Base-by-base conservation (phyloP, 108 stramenopile species). In the Schizochytrium sp. region DNA sequence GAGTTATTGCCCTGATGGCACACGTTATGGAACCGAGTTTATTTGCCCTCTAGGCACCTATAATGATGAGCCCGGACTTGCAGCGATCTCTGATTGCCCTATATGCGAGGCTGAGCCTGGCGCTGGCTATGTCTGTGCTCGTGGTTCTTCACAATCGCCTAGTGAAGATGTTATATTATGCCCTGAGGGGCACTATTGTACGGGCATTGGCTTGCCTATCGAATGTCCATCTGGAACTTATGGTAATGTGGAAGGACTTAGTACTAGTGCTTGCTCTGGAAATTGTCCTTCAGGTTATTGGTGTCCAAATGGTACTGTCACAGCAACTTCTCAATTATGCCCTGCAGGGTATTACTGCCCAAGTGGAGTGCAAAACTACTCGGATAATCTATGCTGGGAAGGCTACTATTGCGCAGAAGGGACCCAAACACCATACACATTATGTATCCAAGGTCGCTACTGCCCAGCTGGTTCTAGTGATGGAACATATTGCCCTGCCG, bases 31-130 rank as follows among this genome's bases (percentile, higher is more conserved):
- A 38, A 69, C 57, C 28, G 38, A 28, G 72, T n/a, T 72, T 12
- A 28, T 42, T n/a, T 83, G 76, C 40, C 76, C 76, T n/a, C 76
- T 55, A n/a, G 76, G 76, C 28, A 55, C 53, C 28, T 83, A 83
- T 40, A 55, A 55, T 10, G 76, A 49, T 28, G n/a, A 8, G 50
- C 12, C 47, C 13, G 76, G 76, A 5, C 76, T 83, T 5, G 2
- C 76, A 10, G 19, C 47, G 0, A 49, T 55, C 28, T n/a, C 19
- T 5, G 47, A 55, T 10, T 83, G 50, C 3, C 50, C 50, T 15
- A 28, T 10, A 38, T 83, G 76, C 76, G 53, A 55, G 50, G 76
- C 50, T 10, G 53, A 55, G 50, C 50, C 50, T 10, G 28, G 8
- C 13, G 12, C 76, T 56, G 76, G 76, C 8, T 40, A 47, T 42